Percentiles rank a stretch among this genome's conserved stretches.
Evolutionary conservation across 140 eudicot species (phyloP).

Genomic region (Ambrosia hybrid): DNA sequence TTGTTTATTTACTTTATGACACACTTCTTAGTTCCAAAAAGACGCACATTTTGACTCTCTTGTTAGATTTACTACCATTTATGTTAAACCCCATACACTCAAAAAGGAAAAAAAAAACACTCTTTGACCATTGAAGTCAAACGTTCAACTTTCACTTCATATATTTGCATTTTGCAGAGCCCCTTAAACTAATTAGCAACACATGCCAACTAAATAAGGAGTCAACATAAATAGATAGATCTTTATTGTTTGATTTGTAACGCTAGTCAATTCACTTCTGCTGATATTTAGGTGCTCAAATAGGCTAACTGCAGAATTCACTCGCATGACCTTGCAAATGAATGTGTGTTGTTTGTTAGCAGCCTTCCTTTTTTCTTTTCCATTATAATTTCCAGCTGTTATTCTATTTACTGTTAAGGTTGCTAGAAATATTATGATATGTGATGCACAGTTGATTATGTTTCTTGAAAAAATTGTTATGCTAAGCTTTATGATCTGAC

Average conservation of each 20-base stretch:
- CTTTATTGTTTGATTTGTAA: background rate
- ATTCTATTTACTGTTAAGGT: too few relatives aligned
- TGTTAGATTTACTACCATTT: slow-evolving; percentile 1
- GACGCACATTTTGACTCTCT: background rate
- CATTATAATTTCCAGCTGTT: too few relatives aligned
- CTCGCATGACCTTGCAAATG: too few relatives aligned
- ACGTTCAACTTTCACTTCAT: background rate
- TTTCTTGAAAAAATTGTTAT: too few relatives aligned
- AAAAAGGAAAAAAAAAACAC: background rate
- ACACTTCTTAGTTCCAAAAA: background rate
- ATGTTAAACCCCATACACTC: background rate
- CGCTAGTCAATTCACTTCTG: background rate
- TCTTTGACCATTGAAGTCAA: background rate
- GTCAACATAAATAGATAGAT: background rate
- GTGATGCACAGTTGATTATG: too few relatives aligned
- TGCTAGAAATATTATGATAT: too few relatives aligned
- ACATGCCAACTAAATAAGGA: background rate
- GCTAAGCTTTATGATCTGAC: too few relatives aligned
- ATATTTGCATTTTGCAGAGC: background rate
- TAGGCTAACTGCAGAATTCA: too few relatives aligned
- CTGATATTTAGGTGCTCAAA: too few relatives aligned
- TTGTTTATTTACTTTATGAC: background rate
- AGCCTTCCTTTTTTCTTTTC: too few relatives aligned
- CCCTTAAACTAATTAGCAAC: background rate
- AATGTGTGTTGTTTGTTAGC: too few relatives aligned